Evolutionary conservation across 2,329 filamentous ascomycete species (phyloP), one percentile per base, ranked within the genome.

Genomic region (Apiospora pterosperma): DNA sequence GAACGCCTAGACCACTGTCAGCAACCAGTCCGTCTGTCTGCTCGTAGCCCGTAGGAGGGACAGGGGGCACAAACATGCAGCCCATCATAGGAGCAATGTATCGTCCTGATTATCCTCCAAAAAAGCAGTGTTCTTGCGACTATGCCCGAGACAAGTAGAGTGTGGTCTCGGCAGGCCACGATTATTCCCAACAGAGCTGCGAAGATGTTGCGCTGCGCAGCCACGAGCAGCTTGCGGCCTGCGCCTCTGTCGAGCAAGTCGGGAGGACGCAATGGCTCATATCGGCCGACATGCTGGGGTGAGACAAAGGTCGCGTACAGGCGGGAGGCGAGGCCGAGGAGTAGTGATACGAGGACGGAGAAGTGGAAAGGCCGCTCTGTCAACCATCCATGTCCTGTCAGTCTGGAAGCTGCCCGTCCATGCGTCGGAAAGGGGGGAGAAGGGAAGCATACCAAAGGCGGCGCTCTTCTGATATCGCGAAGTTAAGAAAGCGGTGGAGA

Each of bases 311-410:
- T 65, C 34, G 71, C 66, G 44, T 70, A 69, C 34, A 63, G 59
- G 10, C 64, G 65, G 25, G 73, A 65, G 23, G 68, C 61, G 34
- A 69, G 41, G 19, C 73, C 71, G 6, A 69, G 64, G 59, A 73
- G 63, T 28, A 75, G 28, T 36, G 75, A 65, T 2, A 72, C 72
- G 14, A 74, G 31, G 62, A 77, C 68, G 25, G 76, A 76, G 63
- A 77, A 74, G 52, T 78, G 76, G 19, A 78, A 68, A 3, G 76
- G 76, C 10, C 75, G 72, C 62, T 78, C 76, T 76, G 38, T 11
- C 19, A 55, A 34, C 16, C n/a, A 34, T n/a, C 12, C 36, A 38
- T 28, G 58, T 61, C 36, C 31, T 21, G 44, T 4, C 5, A 21
- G 19, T 11, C 23, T 7, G 5, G 48, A 19, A 19, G 16, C 5